Percentiles rank a stretch among this genome's conserved stretches.
Evolutionary conservation across 2,329 filamentous ascomycete genomes (phyloP).

Genomic region (Ophiocordyceps unilateralis): DNA sequence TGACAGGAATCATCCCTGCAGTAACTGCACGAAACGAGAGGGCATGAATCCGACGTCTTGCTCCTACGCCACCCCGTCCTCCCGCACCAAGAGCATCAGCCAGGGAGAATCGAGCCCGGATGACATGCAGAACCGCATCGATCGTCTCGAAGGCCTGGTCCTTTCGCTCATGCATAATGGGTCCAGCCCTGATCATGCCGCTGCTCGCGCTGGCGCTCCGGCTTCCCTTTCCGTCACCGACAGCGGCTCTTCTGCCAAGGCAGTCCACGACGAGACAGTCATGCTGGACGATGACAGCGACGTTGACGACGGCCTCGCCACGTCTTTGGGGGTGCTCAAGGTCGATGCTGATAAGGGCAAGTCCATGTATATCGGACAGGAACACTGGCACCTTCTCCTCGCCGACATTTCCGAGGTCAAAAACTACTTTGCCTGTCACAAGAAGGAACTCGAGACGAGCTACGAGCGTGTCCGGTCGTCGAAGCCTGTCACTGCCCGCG

Average conservation of each 20-base stretch:
- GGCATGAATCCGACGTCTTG: conserved; percentile 66
- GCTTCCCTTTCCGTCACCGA: conserved; percentile 21
- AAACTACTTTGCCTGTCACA: conserved; percentile 71
- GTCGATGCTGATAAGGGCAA: conserved; percentile 63
- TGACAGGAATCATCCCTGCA: conserved; percentile 78
- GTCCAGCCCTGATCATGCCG: conserved; percentile 27
- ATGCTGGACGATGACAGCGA: conserved; percentile 48
- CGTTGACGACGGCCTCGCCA: conserved; percentile 48
- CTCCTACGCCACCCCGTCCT: conserved; percentile 58
- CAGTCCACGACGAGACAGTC: conserved; percentile 40
- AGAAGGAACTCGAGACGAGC: conserved; percentile 75
- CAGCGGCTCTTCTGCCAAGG: conserved; percentile 26
- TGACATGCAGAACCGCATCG: conserved; percentile 98
- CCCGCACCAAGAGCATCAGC: conserved; percentile 57
- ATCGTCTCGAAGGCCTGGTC: conserved; percentile 81
- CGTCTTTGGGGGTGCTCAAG: conserved; percentile 66
- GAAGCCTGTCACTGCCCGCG: conserved; percentile 40
- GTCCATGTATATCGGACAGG: conserved; percentile 65
- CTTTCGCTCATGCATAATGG: conserved; percentile 88
- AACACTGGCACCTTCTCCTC: conserved; percentile 69
- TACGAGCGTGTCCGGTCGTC: conserved; percentile 57
- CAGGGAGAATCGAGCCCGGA: conserved; percentile 50
- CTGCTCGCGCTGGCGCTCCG: conserved; percentile 14
- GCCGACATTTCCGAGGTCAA: conserved; percentile 83
- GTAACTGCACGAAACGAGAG: conserved; percentile 87